These are phyloP conservation scores for Phytophthora nicotianae DNA, from an alignment of 352 stramenopile species.

Conservation along the genomic window DNA sequence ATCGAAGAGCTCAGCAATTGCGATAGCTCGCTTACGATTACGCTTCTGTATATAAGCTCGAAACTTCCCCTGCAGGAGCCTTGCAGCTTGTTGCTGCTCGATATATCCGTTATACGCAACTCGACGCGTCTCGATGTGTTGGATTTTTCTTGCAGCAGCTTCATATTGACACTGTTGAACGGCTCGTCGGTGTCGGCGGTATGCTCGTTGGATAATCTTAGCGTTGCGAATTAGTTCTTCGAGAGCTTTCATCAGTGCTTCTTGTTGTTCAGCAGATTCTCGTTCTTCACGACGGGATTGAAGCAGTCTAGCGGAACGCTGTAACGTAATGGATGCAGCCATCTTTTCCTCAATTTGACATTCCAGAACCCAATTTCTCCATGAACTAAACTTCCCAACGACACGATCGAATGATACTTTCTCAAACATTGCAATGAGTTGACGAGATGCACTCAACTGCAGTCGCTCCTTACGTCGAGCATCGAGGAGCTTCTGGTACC, in stretches of 20 bases:
- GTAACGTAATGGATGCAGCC: conserved; percentile 44
- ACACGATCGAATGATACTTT: conserved; percentile 20
- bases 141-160: conserved; percentile 29
- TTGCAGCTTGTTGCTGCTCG: conserved; percentile 21
- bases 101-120: conserved; percentile 9
- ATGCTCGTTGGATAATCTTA: conserved; percentile 44
- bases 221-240: conserved; percentile 26
- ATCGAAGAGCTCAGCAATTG: conserved; percentile 16
- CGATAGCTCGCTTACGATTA: conserved; percentile 2
- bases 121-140: conserved; percentile 28
- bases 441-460: conserved; percentile 32
- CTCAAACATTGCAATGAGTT: conserved; percentile 38
- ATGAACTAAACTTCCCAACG: conserved; percentile 22
- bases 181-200: conserved; percentile 22
- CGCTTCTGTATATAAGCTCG: conserved; percentile 3
- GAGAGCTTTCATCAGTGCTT: conserved; percentile 23
- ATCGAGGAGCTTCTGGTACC: conserved; percentile 35
- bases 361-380: conserved; percentile 23
- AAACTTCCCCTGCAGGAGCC: conserved; percentile 32
- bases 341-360: conserved; percentile 33
- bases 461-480: conserved; percentile 28
- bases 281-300: conserved; percentile 6
- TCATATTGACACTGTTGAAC: conserved; percentile 15
- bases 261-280: conserved; percentile 8
- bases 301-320: conserved; percentile 24